These are phyloP conservation scores for Phytophthora gonapodyides DNA, from an alignment of 352 stramenopile genomes.

Conservation along the genomic window DNA sequence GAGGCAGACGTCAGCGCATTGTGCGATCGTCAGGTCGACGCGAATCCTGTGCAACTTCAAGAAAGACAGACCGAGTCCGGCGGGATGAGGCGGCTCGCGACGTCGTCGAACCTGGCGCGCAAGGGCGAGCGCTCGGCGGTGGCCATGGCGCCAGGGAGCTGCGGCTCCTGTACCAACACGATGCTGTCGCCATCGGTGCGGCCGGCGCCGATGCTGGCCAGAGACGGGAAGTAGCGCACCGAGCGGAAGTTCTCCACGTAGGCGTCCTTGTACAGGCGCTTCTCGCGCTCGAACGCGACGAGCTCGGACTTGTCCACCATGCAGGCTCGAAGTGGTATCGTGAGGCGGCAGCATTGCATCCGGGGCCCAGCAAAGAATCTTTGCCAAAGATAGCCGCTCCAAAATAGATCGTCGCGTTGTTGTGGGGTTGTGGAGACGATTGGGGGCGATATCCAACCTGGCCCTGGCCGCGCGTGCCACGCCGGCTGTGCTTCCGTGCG, in stretches of 20 bases:
- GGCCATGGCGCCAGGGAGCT: constrained; percentile 1
- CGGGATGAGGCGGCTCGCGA: constrained; percentile 56
- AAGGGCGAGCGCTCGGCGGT: constrained; percentile 5
- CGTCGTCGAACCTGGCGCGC: constrained; percentile 38
- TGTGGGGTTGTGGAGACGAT: constrained; percentile 1
- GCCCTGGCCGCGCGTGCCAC: neutral
- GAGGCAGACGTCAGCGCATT: constrained; percentile 29
- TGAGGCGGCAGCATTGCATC: neutral
- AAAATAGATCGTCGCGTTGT: constrained; percentile 14
- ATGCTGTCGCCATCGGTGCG: constrained; percentile 58
- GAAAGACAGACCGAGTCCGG: constrained; percentile 51
- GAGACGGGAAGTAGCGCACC: constrained; percentile 75
- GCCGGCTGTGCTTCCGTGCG: neutral
- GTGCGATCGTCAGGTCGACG: constrained; percentile 32
- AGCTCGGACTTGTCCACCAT: constrained; percentile 58
- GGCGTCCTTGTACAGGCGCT: constrained; percentile 77
- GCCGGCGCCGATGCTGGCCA: constrained; percentile 56
- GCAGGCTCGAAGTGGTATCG: neutral
- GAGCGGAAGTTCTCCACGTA: constrained; percentile 75
- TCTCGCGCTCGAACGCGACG: constrained; percentile 72
- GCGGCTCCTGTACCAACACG: constrained; percentile 64
- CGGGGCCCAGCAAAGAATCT: neutral
- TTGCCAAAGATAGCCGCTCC: neutral
- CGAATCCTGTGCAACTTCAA: constrained; percentile 30
- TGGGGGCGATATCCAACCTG: constrained; percentile 5